These are phyloP conservation scores for Coleophoma eucalyptorum DNA, from an alignment of 2,329 filamentous ascomycete species.

Conservation along the genomic window DNA sequence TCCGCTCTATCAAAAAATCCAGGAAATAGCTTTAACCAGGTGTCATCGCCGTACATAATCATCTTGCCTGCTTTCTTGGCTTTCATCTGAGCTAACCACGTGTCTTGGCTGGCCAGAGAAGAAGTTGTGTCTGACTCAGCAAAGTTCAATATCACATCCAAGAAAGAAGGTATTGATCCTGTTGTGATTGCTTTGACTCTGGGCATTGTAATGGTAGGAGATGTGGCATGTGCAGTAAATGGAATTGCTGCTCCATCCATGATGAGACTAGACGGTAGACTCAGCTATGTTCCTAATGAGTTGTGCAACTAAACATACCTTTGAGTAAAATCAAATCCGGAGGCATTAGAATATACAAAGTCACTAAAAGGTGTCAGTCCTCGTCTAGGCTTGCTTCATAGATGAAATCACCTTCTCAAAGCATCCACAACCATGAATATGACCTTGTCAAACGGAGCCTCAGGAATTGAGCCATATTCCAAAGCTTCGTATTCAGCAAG, in stretches of 20 bases:
- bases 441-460: slow-evolving; percentile 78
- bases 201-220: slow-evolving; percentile 97
- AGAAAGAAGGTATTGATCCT: slow-evolving; percentile 95
- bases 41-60: slow-evolving; percentile 96
- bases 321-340: slow-evolving; percentile 86
- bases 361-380: slow-evolving; percentile 56
- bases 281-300: slow-evolving; percentile 3
- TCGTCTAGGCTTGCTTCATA: not conserved
- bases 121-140: slow-evolving; percentile 91
- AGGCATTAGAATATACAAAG: slow-evolving; percentile 80
- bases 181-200: slow-evolving; percentile 96
- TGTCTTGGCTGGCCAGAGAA: slow-evolving; percentile 83
- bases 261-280: slow-evolving; percentile 15
- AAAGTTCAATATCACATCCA: slow-evolving; percentile 95
- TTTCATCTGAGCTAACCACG: slow-evolving; percentile 92
- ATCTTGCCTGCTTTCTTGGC: slow-evolving; percentile 68
- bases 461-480: slow-evolving; percentile 51
- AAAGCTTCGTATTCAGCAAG: slow-evolving; percentile 65
- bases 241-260: slow-evolving; percentile 78
- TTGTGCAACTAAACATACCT: slow-evolving; percentile 47
- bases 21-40: slow-evolving; percentile 96
- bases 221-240: slow-evolving; percentile 93
- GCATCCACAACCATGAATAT: slow-evolving; percentile 99
- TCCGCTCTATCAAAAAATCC: slow-evolving; percentile 81
- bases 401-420: slow-evolving; percentile 64